A percentile compares a stretch with the other conserved stretches of the same genome.
These are phyloP conservation scores for Mycogone perniciosa DNA, from an alignment of 2,329 filamentous ascomycete species.

Conservation along the genomic window DNA sequence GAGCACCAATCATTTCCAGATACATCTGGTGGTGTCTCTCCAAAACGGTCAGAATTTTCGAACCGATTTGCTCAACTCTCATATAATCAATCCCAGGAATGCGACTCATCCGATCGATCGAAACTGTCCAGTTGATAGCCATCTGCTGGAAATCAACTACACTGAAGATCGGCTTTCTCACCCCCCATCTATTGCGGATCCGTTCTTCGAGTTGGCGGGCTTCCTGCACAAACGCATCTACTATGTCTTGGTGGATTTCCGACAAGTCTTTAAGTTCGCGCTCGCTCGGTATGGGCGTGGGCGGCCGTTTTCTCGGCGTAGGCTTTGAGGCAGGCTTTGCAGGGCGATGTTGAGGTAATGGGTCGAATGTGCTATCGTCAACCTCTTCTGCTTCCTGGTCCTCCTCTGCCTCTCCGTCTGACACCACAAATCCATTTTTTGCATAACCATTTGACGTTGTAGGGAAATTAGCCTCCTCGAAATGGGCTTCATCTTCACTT, in stretches of 20 bases:
- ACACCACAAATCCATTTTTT: slow-evolving; percentile 44
- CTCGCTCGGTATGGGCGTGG: slow-evolving; percentile 50
- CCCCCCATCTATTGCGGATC: slow-evolving; percentile 52
- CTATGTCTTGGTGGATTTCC: slow-evolving; percentile 55
- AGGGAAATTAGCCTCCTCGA: slow-evolving; percentile 31
- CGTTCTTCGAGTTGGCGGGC: slow-evolving; percentile 55
- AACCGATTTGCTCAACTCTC: slow-evolving; percentile 57
- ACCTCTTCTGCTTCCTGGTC: slow-evolving; percentile 32
- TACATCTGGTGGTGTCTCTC: slow-evolving; percentile 41
- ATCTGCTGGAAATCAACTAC: slow-evolving; percentile 66
- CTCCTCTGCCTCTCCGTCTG: slow-evolving; percentile 29
- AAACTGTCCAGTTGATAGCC: slow-evolving; percentile 62
- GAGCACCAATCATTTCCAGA: slow-evolving; percentile 24
- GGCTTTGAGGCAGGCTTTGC: slow-evolving; percentile 27
- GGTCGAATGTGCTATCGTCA: slow-evolving; percentile 42
- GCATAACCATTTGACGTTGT: slow-evolving; percentile 42
- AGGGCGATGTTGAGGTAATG: slow-evolving; percentile 33
- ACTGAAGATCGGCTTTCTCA: slow-evolving; percentile 58
- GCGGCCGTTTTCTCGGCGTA: slow-evolving; percentile 33
- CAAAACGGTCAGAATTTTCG: slow-evolving; percentile 54
- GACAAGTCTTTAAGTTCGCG: slow-evolving; percentile 47
- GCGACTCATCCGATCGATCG: slow-evolving; percentile 52
- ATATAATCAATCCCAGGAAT: slow-evolving; percentile 58
- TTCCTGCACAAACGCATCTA: slow-evolving; percentile 58
- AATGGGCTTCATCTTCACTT: slow-evolving; percentile 20